A percentile compares a stretch with the other conserved stretches of the same genome.
Conservation (phyloP, 176 grass and related monocot genomes). For the Puccinellia tenuiflora region DNA sequence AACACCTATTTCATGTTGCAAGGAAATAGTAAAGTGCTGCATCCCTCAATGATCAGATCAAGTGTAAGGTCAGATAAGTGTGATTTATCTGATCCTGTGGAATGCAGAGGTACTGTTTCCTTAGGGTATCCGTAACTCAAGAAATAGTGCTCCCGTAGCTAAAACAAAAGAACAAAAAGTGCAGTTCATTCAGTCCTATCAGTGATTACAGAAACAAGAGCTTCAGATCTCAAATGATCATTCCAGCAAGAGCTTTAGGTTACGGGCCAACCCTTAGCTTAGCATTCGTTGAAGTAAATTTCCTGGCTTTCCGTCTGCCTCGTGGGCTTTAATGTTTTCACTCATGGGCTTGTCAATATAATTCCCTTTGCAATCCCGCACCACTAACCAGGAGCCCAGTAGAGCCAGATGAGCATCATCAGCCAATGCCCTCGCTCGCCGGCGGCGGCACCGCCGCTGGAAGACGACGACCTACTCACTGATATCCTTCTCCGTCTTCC, state of each 20-base stretch:
- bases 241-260: background rate
- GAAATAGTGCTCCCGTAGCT: conserved; percentile 90
- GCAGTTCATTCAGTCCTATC: background rate
- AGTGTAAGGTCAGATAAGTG: background rate
- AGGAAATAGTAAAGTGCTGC: background rate
- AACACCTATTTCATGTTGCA: no score
- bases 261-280: conserved; percentile 53
- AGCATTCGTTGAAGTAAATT: conserved; percentile 47
- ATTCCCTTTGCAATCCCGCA: no score
- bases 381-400: no score
- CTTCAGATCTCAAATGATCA: background rate
- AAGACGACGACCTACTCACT: no score
- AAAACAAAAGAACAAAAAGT: conserved; percentile 2
- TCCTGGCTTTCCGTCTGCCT: no score
- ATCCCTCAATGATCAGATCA: background rate
- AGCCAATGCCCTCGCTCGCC: no score
- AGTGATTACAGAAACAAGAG: background rate
- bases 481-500: no score
- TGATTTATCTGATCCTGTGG: conserved; percentile 64
- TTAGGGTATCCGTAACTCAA: conserved; percentile 86
- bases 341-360: no score
- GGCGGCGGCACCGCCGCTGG: no score
- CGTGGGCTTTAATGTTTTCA: no score
- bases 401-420: no score
- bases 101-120: conserved; percentile 79